Percentiles rank a stretch among this genome's conserved stretches.
Evolutionary conservation across 805 yeast genomes (phyloP).

Genomic region (Zygoascus flipseniorum): DNA sequence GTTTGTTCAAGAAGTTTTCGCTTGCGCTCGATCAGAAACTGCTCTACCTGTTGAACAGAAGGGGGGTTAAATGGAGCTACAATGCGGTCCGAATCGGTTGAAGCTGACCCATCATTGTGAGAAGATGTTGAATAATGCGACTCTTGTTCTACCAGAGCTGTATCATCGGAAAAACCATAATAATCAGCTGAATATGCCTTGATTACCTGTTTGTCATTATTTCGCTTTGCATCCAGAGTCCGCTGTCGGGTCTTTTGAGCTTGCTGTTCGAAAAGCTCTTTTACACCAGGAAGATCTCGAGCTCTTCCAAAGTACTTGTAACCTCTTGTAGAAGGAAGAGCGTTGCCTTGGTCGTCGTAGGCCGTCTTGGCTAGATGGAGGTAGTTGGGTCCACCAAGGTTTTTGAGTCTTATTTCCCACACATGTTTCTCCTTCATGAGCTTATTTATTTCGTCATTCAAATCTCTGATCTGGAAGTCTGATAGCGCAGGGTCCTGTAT

Average conservation of each 20-base stretch:
- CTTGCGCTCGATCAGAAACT: slow-evolving; percentile 17
- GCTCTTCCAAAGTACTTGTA: slow-evolving; percentile 80
- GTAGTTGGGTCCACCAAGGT: slow-evolving; percentile 70
- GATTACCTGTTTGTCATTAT: slow-evolving; percentile 6
- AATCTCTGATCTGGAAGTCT: slow-evolving; percentile 58
- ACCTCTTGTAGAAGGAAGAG: slow-evolving; percentile 36
- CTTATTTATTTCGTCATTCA: slow-evolving; percentile 67
- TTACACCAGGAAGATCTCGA: slow-evolving; percentile 66
- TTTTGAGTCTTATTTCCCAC: slow-evolving; percentile 70
- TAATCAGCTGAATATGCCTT: slow-evolving; percentile 20
- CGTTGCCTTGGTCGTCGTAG: slow-evolving; percentile 11
- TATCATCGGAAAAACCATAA: slow-evolving; percentile 25
- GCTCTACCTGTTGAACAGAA: slow-evolving; percentile 19
- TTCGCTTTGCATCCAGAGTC: slow-evolving; percentile 6
- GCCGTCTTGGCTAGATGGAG: slow-evolving; percentile 22
- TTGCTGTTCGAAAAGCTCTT: slow-evolving; percentile 36
- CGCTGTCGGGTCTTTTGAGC: slow-evolving; percentile 15
- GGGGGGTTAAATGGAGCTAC: slow-evolving; percentile 14
- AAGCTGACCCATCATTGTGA: neutral
- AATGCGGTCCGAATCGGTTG: neutral
- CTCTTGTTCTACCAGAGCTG: slow-evolving; percentile 16
- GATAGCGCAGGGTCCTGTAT: slow-evolving; percentile 54
- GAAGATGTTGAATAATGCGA: slow-evolving; percentile 2
- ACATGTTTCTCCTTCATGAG: slow-evolving; percentile 57
- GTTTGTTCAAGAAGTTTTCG: slow-evolving; percentile 12